Evolutionary conservation across 2,329 filamentous ascomycete species (phyloP), one percentile per base, ranked within the genome.

Genomic region (Tolypocladium cylindrosporum): DNA sequence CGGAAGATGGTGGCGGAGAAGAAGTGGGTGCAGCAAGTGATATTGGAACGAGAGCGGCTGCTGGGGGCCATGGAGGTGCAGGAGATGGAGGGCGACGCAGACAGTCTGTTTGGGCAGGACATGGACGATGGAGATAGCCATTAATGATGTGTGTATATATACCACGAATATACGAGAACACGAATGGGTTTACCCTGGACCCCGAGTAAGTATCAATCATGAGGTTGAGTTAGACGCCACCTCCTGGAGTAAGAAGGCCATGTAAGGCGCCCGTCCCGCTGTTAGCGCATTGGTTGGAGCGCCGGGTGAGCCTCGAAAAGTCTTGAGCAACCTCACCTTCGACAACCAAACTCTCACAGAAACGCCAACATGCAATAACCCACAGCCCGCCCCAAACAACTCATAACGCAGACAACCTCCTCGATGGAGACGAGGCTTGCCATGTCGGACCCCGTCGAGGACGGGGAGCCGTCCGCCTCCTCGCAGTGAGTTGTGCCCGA

Each of bases 1-100:
- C 68, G 62, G 55, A 71, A 69, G 37, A 72, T 72, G 54, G 63
- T 62, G 8, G 78, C 76, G 0, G 79, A 83, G 69, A 66, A 71
- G 58, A 71, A 67, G 58, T 84, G 81, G 81, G 66, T 77, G 31
- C 68, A 70, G 41, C 71, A 73, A 48, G 75, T 81, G 4, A 61
- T 75, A 6, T 65, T 72, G 7, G 80, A 81, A 66, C 72, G 79
- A 13, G 65, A 63, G 37, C 69, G 66, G 42, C 64, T 81, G 61
- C 66, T 84, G 53, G 67, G 59, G 8, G 74, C 73, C 37, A 67
- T 72, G 65, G 74, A 79, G 64, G 57, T 62, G 16, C 67, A 72
- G 2, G 79, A 81, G 68, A 66, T 77, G 48, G 74, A 79, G 56
- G 72, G 67, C 3, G 72, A 72, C 55, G 68, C 69, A 6, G 71